Evolutionary conservation across 2,329 filamentous ascomycete genomes (phyloP).

Genomic region (Fusarium nygamai): DNA sequence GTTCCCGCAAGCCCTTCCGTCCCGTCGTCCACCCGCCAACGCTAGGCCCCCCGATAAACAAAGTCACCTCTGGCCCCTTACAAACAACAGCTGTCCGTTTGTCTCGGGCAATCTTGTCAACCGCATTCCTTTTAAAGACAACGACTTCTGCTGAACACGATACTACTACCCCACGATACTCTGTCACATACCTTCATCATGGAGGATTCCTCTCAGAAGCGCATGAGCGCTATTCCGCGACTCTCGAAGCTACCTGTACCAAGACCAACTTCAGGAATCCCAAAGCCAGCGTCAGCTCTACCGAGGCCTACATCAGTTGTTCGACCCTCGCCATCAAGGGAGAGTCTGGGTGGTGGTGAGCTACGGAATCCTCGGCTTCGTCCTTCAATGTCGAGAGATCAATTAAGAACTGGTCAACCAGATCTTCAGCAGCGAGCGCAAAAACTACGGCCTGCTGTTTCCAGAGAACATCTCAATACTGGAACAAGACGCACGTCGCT

Average conservation of each 20-base stretch:
- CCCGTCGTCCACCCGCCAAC: constrained; percentile 43
- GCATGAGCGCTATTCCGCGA: constrained; percentile 50
- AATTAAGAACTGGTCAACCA: constrained; percentile 43
- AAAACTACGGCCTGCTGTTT: constrained; percentile 52
- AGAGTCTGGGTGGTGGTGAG: constrained; percentile 44
- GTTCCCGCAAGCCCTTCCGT: constrained; percentile 37
- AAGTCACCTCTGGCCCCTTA: constrained; percentile 10
- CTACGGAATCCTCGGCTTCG: constrained; percentile 55
- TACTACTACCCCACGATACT: neutral
- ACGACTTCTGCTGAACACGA: neutral
- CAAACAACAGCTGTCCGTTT: constrained; percentile 7
- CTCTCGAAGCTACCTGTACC: constrained; percentile 52
- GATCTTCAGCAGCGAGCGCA: constrained; percentile 49
- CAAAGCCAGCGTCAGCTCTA: constrained; percentile 43
- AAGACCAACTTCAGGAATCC: constrained; percentile 46
- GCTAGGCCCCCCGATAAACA: constrained; percentile 33
- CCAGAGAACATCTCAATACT: constrained; percentile 52
- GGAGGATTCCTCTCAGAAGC: constrained; percentile 50
- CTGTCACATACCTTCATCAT: constrained; percentile 32
- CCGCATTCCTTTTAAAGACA: constrained; percentile 24
- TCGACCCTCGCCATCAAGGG: constrained; percentile 45
- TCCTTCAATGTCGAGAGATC: constrained; percentile 53
- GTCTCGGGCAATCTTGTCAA: neutral
- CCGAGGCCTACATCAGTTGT: constrained; percentile 43
- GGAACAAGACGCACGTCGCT: constrained; percentile 36